Percentiles rank a stretch among this genome's conserved stretches.
Conservation (phyloP, 305 asterid species). For the Solanum aculeatissimum region DNA sequence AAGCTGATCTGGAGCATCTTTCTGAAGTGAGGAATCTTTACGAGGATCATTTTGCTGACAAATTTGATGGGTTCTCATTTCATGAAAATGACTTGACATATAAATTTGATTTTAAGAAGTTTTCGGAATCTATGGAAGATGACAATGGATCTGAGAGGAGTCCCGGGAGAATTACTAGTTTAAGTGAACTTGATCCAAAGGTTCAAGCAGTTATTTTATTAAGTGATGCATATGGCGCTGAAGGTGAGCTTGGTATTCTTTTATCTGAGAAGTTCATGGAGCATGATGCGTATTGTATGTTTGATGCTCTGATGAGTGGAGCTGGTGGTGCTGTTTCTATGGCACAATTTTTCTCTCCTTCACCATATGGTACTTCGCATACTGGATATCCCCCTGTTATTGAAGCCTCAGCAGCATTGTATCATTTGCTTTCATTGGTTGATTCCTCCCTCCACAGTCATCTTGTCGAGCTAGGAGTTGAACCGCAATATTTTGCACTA, state of each 20-base stretch:
- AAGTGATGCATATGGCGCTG: constrained; percentile 94
- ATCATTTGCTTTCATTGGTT: constrained; percentile 76
- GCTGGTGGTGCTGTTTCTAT: constrained; percentile 73
- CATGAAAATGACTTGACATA: constrained; percentile 69
- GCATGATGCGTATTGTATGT: constrained; percentile 93
- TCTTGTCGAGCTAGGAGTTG: constrained; percentile 90
- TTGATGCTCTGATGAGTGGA: constrained; percentile 86
- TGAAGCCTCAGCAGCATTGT: constrained; percentile 77
- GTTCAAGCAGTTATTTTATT: constrained; percentile 55
- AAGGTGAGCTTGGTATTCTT: constrained; percentile 91
- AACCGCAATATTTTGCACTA: constrained; percentile 87
- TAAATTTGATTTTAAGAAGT: constrained; percentile 79
- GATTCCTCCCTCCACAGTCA: constrained; percentile 85
- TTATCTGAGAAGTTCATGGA: constrained; percentile 90
- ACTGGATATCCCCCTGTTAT: constrained; percentile 74
- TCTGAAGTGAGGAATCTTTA: constrained; percentile 63
- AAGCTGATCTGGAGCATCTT: constrained; percentile 67
- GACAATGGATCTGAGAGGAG: constrained; percentile 20
- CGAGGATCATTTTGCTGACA: constrained; percentile 76
- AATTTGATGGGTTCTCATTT: constrained; percentile 82
- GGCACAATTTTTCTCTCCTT: constrained; percentile 76
- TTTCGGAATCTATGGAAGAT: constrained; percentile 42
- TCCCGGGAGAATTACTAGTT: constrained; percentile 27
- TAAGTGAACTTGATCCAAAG: constrained; percentile 62
- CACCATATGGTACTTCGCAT: constrained; percentile 35